phyloP scores from a whole-genome alignment of 164 flowering plant genomes.

The Berberis thunbergii region DNA sequence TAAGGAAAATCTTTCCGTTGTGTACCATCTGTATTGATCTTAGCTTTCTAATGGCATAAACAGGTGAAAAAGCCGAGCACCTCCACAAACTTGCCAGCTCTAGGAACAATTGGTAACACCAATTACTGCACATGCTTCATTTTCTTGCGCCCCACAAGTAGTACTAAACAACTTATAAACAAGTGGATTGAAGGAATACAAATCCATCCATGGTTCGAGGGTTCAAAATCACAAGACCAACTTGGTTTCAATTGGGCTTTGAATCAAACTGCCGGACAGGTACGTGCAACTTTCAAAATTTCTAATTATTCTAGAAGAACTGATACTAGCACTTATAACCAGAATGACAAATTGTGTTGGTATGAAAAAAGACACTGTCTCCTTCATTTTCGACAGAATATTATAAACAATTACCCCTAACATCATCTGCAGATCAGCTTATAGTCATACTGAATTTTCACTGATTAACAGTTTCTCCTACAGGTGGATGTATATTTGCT shows the following conservation, averaged over 20 bases:
- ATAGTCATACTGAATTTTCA: background rate
- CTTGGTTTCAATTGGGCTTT: conserved; percentile 97
- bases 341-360: too few relatives aligned
- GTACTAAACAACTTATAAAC: conserved; percentile 77
- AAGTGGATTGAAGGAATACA: conserved; percentile 95
- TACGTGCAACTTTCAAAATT: conserved; percentile 9
- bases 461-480: background rate
- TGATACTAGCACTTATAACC: background rate
- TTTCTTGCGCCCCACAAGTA: conserved; percentile 72
- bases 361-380: background rate
- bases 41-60: background rate
- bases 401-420: too few relatives aligned
- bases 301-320: background rate
- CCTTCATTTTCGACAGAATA: too few relatives aligned
- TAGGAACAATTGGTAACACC: conserved; percentile 92
- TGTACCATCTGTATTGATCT: too few relatives aligned
- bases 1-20: too few relatives aligned
- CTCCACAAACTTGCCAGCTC: conserved; percentile 63
- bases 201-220: conserved; percentile 84
- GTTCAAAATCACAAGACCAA: conserved; percentile 81
- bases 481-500: conserved; percentile 91
- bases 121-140: conserved; percentile 98
- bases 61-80: conserved; percentile 65
- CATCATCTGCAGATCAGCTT: background rate
- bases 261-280: conserved; percentile 75